Conservation (phyloP, 768 basidiomycete species). For the Boletellus ananas region DNA sequence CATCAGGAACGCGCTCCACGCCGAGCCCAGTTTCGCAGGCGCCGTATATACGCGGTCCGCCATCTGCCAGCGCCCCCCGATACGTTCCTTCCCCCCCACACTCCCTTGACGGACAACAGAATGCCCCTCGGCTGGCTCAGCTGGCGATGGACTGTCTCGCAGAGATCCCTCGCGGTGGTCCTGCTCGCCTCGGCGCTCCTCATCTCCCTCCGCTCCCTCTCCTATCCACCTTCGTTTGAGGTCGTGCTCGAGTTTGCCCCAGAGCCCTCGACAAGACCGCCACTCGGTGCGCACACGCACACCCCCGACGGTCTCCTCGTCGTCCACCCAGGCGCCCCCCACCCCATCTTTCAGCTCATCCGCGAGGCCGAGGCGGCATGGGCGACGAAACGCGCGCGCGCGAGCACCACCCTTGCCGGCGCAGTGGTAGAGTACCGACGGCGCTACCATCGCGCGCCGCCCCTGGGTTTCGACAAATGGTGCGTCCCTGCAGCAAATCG, state of each 20-base stretch:
- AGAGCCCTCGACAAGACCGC: too few relatives aligned
- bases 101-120: too few relatives aligned
- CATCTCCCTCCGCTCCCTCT: not conserved
- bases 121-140: not conserved
- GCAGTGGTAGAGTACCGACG: slow-evolving; percentile 39
- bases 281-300: slow-evolving; percentile 18
- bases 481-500: slow-evolving; percentile 9
- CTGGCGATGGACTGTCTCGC: not conserved
- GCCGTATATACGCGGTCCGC: too few relatives aligned
- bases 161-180: not conserved
- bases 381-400: slow-evolving; percentile 31
- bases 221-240: not conserved
- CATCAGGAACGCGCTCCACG: too few relatives aligned
- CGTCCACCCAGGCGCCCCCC: slow-evolving; percentile 34
- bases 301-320: slow-evolving; percentile 30
- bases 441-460: slow-evolving; percentile 34
- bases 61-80: too few relatives aligned
- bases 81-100: too few relatives aligned
- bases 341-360: slow-evolving; percentile 46
- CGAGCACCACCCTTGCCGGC: slow-evolving; percentile 35
- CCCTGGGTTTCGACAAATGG: slow-evolving; percentile 43
- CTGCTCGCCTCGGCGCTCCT: not conserved
- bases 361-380: slow-evolving; percentile 35
- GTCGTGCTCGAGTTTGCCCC: not conserved
- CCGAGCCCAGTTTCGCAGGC: too few relatives aligned